These are phyloP conservation scores for Aspergillus uvarum DNA, from an alignment of 2,329 filamentous ascomycete species.

Conservation along the genomic window DNA sequence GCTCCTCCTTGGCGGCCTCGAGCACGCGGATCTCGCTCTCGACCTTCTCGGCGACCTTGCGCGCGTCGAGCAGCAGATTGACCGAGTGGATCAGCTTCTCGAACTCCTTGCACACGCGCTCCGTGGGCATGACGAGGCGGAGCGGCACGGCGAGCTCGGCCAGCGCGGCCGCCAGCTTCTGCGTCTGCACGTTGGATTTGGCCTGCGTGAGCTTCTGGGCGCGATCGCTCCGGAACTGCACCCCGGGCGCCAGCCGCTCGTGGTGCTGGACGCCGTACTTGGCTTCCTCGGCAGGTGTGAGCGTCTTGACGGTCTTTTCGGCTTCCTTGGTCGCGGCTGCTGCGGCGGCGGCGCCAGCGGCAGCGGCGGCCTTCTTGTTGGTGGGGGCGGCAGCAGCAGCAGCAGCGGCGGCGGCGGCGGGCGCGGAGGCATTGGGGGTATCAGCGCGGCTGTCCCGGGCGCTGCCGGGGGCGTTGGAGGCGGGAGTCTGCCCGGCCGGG, in stretches of 20 bases:
- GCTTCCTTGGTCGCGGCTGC: constrained; percentile 32
- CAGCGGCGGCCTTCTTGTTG: constrained; percentile 40
- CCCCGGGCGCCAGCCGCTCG: constrained; percentile 80
- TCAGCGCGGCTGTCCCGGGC: constrained; percentile 40
- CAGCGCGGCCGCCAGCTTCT: constrained; percentile 49
- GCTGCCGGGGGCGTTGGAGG: constrained; percentile 35
- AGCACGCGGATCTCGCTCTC: constrained; percentile 50
- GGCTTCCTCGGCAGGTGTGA: constrained; percentile 72
- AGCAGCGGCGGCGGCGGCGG: not conserved
- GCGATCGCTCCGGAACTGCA: constrained; percentile 76
- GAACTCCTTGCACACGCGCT: constrained; percentile 51
- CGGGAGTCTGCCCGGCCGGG: constrained; percentile 56
- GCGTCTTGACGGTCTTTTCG: constrained; percentile 63
- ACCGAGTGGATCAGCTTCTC: constrained; percentile 50
- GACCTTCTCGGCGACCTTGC: constrained; percentile 50
- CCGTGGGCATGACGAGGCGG: constrained; percentile 51
- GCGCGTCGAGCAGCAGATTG: constrained; percentile 48
- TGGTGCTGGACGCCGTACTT: constrained; percentile 82
- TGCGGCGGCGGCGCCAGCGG: constrained; percentile 40
- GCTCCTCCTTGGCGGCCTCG: constrained; percentile 43
- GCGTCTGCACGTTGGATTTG: constrained; percentile 52
- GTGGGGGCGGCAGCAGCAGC: constrained; percentile 20
- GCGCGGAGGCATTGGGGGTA: constrained; percentile 32
- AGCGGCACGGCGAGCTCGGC: constrained; percentile 49
- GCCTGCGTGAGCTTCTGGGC: constrained; percentile 51